Evolutionary conservation across 2,329 filamentous ascomycete genomes (phyloP).

Genomic region (Conoideocrella luteorostrata): DNA sequence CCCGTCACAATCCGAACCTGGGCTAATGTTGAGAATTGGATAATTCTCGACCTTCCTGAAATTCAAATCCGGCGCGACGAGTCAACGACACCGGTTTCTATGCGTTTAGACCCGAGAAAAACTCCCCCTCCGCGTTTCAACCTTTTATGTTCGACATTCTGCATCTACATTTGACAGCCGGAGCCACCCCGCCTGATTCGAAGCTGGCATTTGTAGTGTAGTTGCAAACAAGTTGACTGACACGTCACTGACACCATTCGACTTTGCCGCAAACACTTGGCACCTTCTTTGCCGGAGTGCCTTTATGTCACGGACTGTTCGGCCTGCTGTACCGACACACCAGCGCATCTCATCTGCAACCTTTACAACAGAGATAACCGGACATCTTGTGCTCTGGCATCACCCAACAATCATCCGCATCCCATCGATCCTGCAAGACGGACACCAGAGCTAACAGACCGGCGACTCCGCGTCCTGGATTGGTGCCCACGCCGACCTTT

Average conservation of each 20-base stretch:
- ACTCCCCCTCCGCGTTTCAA: no score
- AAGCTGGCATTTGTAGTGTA: not conserved
- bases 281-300: not conserved
- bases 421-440: conserved; percentile 1
- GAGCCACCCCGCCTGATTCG: not conserved
- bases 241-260: not conserved
- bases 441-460: not conserved
- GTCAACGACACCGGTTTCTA: no score
- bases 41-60: no score
- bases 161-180: conserved; percentile 1
- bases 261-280: not conserved
- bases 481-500: conserved; percentile 3
- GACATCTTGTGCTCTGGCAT: not conserved
- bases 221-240: not conserved
- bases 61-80: no score
- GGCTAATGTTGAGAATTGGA: not conserved
- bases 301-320: no score
- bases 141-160: no score
- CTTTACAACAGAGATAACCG: not conserved
- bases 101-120: no score
- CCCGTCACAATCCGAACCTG: not conserved
- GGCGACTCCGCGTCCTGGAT: conserved; percentile 9
- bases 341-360: not conserved
- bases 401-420: not conserved
- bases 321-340: not conserved